Evolutionary conservation across 345 rosid species (phyloP), one percentile per base, ranked within the genome.

Genomic region (Acer yangbiense): DNA sequence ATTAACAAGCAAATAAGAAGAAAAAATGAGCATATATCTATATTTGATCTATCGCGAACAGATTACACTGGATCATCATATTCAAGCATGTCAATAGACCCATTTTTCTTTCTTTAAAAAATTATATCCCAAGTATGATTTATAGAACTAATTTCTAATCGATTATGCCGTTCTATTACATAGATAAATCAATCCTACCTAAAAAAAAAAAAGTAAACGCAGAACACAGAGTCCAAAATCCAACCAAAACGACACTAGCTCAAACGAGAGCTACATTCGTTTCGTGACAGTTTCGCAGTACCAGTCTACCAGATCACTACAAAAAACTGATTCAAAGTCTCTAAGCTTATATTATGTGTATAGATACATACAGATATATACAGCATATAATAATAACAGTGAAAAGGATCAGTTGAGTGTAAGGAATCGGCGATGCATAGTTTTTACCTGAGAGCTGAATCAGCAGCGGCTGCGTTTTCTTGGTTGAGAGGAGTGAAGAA

Each of bases 381-480:
- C 46, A 7, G 1, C 46, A 43, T 43, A 7, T 9, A 9, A 43
- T 8, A 12, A 10, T 1, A 11, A 1, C 0, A 7, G 46, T 17
- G 10, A 21, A 16, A 27, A 11, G 23, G 64, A 62, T 63, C 55
- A 48, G 11, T 43, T 9, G 50, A 64, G 48, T 10, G 11, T 3
- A 63, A 20, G 3, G 21, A 46, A n/a, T 4, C 44, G 10, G 9
- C 11, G 32, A 58, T 8, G 11, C 32, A 10, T 39, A 20, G 11
- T 27, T 52, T 9, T 73, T 60, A 79, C 82, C 78, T 32, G 74
- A 27, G 32, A 69, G 35, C 66, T 29, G 43, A 32, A 27, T 25
- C 72, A 27, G 74, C 71, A 25, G 74, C 77, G 55, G 65, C 74
- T 13, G 69, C 68, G 61, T 20, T 39, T 46, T 50, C 64, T 43